Evolutionary conservation across 352 stramenopile genomes (phyloP), one percentile per base, ranked within the genome.

Genomic region (Phytophthora palmivora): DNA sequence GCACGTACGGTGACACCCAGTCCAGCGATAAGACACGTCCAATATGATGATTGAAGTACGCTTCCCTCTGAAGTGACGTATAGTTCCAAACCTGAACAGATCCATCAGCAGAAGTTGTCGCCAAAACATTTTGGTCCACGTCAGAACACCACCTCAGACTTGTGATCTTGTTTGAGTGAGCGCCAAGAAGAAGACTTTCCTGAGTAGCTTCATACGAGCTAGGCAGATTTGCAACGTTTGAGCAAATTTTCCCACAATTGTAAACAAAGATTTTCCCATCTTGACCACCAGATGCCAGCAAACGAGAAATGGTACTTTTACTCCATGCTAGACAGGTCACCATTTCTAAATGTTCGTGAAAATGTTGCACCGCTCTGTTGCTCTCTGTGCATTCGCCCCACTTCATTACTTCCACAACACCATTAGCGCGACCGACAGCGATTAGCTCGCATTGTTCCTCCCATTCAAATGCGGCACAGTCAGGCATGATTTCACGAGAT

Each of bases 181-280:
- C 68, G 19, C 53, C 56, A 33, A 80, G 42, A 22, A 78, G 49
- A 7, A 58, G 36, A 22, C 38, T 21, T 22, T 62, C 36, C 44
- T 42, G 44, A 15, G n/a, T 30, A 14, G 15, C 19, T 39, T 61
- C 48, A 45, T 24, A 41, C 24, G 28, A 39, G 19, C 30, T 56
- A 7, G 10, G 2, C 16, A 18, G 39, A 19, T 4, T 11, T 43
- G 9, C 21, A 12, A 24, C 42, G 22, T 45, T 34, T 39, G 24
- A 15, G 54, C 18, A 62, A 9, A 18, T 30, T 47, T 30, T 57
- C 22, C 50, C 32, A 39, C 57, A 48, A 11, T 60, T 59, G 46
- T 84, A 89, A 14, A 92, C 65, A 15, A 87, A 71, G 16, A 92
- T 75, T 44, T 80, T 76, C 16, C 79, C 79, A 7, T 78, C 67